Base-by-base conservation (phyloP, 257 asterid species). In the Hygrophila difformis region DNA sequence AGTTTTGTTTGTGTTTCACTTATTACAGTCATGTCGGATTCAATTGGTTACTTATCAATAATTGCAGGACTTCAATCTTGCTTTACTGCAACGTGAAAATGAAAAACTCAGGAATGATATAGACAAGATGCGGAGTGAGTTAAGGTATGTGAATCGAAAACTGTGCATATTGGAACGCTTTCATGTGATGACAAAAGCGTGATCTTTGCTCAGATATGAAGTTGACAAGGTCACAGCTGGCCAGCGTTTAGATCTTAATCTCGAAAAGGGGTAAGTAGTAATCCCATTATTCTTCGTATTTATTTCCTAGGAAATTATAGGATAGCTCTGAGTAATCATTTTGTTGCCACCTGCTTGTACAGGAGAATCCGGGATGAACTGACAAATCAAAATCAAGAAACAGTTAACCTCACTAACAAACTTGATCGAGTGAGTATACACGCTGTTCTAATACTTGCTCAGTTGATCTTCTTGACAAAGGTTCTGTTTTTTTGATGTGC, bases 301-400 rank as follows among this genome's bases (percentile, higher is more conserved):
- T 12, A 5, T 33, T 33, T 33, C 7, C 5, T 24, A 24, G 29
- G 29, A 33, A 33, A 10, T 12, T 33, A 33, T 5, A 33, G 37
- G 10, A 5, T 33, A 24, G 2, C 14, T 45, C 4, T 37, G 35
- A 33, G 28, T 34, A 14, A 44, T 42, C 16, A 6, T 24, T 0
- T 15, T 19, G 19, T 49, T 13, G 28, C 17, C 8, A 12, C 58
- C 34, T 24, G n/a, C n/a, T 51, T 48, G 3, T 63, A 64, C 81
- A 89, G 98, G 96, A 75, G 96, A 76, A 86, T 79, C 43, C 78
- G 95, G 23, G 98, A 86, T 60, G 96, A 89, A 68, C 73, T 86
- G 57, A 70, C 75, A 39, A 73, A 68, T 44, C 98, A 86, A 63
- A 83, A 73, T 65, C 94, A 85, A 68, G 98, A 82, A 74, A 86